Evolutionary conservation across 2,329 filamentous ascomycete species (phyloP).

Genomic region (Phyllosticta citrichinensis): DNA sequence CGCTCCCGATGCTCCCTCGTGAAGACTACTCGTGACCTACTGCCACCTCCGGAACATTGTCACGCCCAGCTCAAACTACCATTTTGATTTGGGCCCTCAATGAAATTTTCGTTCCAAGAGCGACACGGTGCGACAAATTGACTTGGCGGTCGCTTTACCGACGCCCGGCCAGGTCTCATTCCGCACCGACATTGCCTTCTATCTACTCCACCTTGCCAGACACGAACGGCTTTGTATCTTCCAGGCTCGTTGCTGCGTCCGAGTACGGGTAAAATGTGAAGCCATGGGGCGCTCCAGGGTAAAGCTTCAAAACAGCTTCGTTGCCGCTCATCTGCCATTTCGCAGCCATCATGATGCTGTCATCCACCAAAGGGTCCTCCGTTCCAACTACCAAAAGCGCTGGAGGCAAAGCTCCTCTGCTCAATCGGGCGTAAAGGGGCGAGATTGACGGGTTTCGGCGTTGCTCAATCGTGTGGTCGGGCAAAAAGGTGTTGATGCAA

Average conservation of each 20-base stretch:
- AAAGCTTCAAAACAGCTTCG: slow-evolving; percentile 43
- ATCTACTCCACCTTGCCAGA: slow-evolving; percentile 16
- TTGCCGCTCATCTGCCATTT: slow-evolving; percentile 45
- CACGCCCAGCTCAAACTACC: slow-evolving; percentile 8
- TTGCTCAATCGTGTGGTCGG: slow-evolving; percentile 31
- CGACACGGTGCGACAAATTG: slow-evolving; percentile 8
- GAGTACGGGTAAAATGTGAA: slow-evolving; percentile 36
- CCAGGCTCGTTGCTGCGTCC: slow-evolving; percentile 28
- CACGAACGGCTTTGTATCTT: slow-evolving; percentile 32
- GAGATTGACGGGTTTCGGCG: slow-evolving; percentile 37
- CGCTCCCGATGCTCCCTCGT: neutral
- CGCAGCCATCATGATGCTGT: slow-evolving; percentile 42
- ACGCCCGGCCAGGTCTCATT: slow-evolving; percentile 7
- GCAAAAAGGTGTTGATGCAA: slow-evolving; percentile 38
- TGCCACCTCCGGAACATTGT: slow-evolving; percentile 9
- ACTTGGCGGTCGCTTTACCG: slow-evolving; percentile 5
- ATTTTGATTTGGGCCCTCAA: slow-evolving; percentile 6
- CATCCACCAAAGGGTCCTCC: slow-evolving; percentile 44
- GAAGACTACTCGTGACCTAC: neutral
- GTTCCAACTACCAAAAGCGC: slow-evolving; percentile 47
- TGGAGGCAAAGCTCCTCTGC: slow-evolving; percentile 35
- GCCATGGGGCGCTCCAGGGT: slow-evolving; percentile 45
- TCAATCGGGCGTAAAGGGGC: slow-evolving; percentile 39
- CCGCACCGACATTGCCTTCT: slow-evolving; percentile 3
- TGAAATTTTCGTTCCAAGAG: slow-evolving; percentile 9